Conservation (phyloP, 108 stramenopile genomes). For the Cyclotella atomus region DNA sequence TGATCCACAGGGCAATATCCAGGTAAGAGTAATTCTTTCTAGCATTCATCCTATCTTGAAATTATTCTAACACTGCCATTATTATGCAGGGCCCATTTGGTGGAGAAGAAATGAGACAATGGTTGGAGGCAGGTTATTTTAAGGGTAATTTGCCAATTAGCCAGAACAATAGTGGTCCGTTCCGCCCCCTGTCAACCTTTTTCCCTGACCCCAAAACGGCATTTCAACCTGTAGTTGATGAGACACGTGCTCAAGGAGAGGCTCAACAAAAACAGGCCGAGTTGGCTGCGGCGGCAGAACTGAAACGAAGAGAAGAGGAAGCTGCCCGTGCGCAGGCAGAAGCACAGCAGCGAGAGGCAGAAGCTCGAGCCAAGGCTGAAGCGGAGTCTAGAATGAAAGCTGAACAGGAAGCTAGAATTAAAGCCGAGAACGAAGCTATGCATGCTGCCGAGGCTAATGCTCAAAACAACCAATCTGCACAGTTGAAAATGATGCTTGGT, state of each 20-base stretch:
- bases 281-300: slow-evolving; percentile 4
- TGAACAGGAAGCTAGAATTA: slow-evolving; percentile 36
- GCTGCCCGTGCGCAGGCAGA: slow-evolving; percentile 31
- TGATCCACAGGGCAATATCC: slow-evolving; percentile 91
- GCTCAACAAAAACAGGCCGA: slow-evolving; percentile 22
- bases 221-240: slow-evolving; percentile 53
- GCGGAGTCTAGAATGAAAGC: slow-evolving; percentile 22
- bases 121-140: slow-evolving; percentile 98
- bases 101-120: slow-evolving; percentile 95
- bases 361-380: slow-evolving; percentile 36
- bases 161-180: slow-evolving; percentile 75
- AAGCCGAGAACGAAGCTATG: slow-evolving; percentile 40
- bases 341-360: slow-evolving; percentile 20
- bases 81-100: slow-evolving; percentile 90
- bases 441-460: slow-evolving; percentile 23
- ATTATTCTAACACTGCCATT: not conserved
- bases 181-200: slow-evolving; percentile 62
- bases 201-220: slow-evolving; percentile 80
- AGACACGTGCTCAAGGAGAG: slow-evolving; percentile 24
- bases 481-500: slow-evolving; percentile 92
- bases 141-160: slow-evolving; percentile 92
- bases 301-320: slow-evolving; percentile 17
- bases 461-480: slow-evolving; percentile 66
- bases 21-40: slow-evolving; percentile 44
- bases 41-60: not conserved